Conservation (phyloP, 176 grass and related monocot species). For the Zoysia pacifica region DNA sequence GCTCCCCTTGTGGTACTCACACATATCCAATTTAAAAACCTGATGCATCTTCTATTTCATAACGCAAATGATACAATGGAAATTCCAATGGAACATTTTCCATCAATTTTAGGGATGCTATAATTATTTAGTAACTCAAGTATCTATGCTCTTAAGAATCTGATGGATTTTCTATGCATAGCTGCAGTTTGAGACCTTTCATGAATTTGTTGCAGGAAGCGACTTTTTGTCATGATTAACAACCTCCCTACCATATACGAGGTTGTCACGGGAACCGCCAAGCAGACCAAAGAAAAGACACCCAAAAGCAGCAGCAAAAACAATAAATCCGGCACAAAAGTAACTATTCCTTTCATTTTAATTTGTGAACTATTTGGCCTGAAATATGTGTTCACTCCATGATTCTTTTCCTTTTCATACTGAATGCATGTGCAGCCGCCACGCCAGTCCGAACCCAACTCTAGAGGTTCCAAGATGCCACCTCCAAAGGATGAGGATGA, state of each 20-base stretch:
- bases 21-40: too few relatives aligned
- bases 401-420: constrained; percentile 2
- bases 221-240: constrained; percentile 94
- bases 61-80: not conserved
- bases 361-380: constrained; percentile 11
- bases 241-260: constrained; percentile 96
- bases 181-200: not conserved
- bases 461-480: constrained; percentile 64
- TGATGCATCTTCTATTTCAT: too few relatives aligned
- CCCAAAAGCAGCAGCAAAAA: constrained; percentile 77
- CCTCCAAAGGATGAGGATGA: constrained; percentile 69
- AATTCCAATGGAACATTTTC: not conserved
- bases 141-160: constrained; percentile 7
- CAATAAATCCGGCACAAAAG: constrained; percentile 75
- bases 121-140: not conserved
- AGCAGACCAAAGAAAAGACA: constrained; percentile 80
- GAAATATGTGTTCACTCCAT: constrained; percentile 26
- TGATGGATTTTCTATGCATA: not conserved
- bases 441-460: constrained; percentile 51
- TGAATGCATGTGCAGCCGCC: constrained; percentile 36
- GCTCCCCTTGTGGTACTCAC: too few relatives aligned
- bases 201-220: constrained; percentile 66
- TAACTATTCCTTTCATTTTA: constrained; percentile 41
- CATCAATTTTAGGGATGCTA: constrained; percentile 5
- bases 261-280: constrained; percentile 81